Percentiles rank a stretch among this genome's conserved stretches.
Conservation (phyloP, 2,329 filamentous ascomycete genomes). For the Aquanectria penicillioides region DNA sequence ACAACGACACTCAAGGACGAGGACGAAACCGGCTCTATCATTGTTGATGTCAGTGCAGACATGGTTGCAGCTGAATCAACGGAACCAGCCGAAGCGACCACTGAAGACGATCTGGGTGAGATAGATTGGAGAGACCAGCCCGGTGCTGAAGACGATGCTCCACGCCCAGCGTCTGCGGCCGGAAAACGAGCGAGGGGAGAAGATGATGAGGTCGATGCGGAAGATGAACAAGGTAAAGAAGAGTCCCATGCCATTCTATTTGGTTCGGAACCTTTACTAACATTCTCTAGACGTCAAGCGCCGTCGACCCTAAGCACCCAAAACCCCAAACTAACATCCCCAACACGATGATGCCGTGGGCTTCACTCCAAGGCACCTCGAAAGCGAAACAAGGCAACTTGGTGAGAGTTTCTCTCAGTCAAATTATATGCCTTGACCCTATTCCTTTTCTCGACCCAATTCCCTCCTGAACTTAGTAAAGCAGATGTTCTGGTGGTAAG, state of each 20-base stretch:
- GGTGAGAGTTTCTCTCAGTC: background rate
- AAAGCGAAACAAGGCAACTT: slow-evolving; percentile 18
- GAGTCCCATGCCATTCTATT: background rate
- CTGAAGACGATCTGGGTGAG: slow-evolving; percentile 39
- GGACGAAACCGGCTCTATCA: slow-evolving; percentile 40
- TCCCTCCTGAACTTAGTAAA: slow-evolving; percentile 9
- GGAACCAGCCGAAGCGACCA: slow-evolving; percentile 26
- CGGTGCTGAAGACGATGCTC: slow-evolving; percentile 33
- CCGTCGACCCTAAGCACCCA: slow-evolving; percentile 50
- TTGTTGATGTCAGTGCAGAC: slow-evolving; percentile 36
- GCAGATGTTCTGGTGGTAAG: slow-evolving; percentile 37
- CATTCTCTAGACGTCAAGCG: slow-evolving; percentile 59
- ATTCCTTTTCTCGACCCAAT: background rate
- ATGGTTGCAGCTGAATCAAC: slow-evolving; percentile 33
- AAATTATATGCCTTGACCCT: background rate
- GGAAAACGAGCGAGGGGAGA: slow-evolving; percentile 43
- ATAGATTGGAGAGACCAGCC: slow-evolving; percentile 46
- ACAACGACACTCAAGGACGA: slow-evolving; percentile 47
- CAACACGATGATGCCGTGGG: slow-evolving; percentile 14
- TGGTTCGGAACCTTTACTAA: slow-evolving; percentile 40
- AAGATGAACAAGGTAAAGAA: slow-evolving; percentile 47
- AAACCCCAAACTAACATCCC: slow-evolving; percentile 30
- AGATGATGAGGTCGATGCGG: slow-evolving; percentile 43
- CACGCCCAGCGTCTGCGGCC: slow-evolving; percentile 32
- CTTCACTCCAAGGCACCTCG: slow-evolving; percentile 20